Base-by-base conservation (phyloP, 352 stramenopile genomes). In the Phytopythium cucurbitacearum region DNA sequence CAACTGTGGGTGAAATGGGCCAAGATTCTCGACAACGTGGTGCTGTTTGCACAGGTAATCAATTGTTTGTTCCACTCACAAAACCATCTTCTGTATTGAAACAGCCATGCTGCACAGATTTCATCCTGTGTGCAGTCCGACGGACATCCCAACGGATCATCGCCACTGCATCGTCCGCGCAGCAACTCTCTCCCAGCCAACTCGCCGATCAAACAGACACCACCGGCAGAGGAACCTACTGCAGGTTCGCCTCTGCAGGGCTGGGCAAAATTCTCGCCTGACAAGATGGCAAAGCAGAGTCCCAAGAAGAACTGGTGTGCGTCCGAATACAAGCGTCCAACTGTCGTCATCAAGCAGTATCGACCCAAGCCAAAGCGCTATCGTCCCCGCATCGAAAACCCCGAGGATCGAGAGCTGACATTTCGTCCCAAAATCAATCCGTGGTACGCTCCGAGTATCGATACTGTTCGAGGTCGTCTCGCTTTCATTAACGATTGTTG, bases 341-440 rank as follows among this genome's bases (percentile, higher is more conserved):
- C 39, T 37, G 13, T 57, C 43, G 10, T 44, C 0, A 34, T 44
- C 48, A 40, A 57, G 6, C 52, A 68, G 4, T 61, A 60, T 47
- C 43, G 56, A 15, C 40, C 62, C 9, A 4, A 50, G 2, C 59
- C 53, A n/a, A 28, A 58, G 10, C 55, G 58, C 10, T 38, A 62
- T 35, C 53, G 59, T 41, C 57, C 48, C 46, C 50, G 51, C 21
- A 32, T 50, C 33, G 51, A 69, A 56, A 60, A 67, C 10, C 53
- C 64, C 10, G 61, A 62, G 6, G 61, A 73, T 4, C 57, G 40
- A 3, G 70, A 84, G 28, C 59, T 79, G 9, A 79, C 73, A 4
- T 87, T 84, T 40, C 65, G 64, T 7, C 73, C 76, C 9, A 82
- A 66, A 51, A 84, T 87, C 56, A 87, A 87, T 28, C 21, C 21